Evolutionary conservation across 73 alveolate species (phyloP), one percentile per base, ranked within the genome.

Genomic region (Paramecium bursaria): DNA sequence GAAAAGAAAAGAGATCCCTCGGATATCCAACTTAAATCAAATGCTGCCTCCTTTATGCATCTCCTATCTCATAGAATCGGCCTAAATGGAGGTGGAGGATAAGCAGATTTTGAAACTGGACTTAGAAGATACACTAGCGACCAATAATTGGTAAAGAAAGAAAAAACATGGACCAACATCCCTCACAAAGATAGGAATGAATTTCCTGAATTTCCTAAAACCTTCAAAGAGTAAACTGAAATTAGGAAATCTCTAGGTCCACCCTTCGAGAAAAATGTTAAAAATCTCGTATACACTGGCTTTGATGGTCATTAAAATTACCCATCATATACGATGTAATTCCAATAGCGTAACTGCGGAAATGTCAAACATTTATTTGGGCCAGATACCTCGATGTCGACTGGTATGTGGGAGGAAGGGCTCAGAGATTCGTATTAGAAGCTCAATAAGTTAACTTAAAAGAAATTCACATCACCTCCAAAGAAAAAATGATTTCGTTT

Each of bases 41-140:
- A 79, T 54, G 46, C 46, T 19, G 77, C 85, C 54, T 31, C 30
- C 0, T 61, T 79, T 23, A 73, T 53, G 76, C 89, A 79, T 50
- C 60, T 79, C 3, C 29, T 79, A 53, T 39, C 47, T 14, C 89
- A 79, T 79, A 60, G 89, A 53, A 47, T 79, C 11, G 89, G 89
- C 17, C 55, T 50, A 11, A 33, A 61, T 79, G 85, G 85, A 6
- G 30, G 74, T 39, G 73, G 54, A n/a, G 77, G 89, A 17, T 22
- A 21, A 3, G 89, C 76, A 17, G 67, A 79, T 4, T 79, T 54
- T 79, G 89, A 79, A 79, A 79, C 89, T 21, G 74, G 89, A 4
- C 46, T 79, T 4, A 52, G 89, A 39, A 73, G 57, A 3, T 26
- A 22, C 21, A 31, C 31, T 30, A 14, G 3, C 3, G 82, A 67